These are phyloP conservation scores for Musa acuminata DNA, from an alignment of 176 grass and related monocot species.

Conservation along the genomic window DNA sequence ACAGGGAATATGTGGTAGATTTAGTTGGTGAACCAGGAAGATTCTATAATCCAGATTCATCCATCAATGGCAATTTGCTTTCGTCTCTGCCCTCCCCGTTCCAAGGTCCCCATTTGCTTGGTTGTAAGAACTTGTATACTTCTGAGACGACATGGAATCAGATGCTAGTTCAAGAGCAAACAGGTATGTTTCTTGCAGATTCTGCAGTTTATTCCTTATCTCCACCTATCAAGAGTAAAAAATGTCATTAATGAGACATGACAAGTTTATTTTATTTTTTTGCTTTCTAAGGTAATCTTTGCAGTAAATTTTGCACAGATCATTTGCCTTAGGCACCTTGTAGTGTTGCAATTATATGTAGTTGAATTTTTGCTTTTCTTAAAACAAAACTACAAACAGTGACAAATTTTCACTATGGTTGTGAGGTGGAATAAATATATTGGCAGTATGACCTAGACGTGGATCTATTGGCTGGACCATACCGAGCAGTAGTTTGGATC, in stretches of 20 bases:
- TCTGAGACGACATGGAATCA: slow-evolving; percentile 28
- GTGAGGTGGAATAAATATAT: too few species aligned
- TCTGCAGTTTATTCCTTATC: not conserved
- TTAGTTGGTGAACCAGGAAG: slow-evolving; percentile 61
- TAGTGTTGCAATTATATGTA: too few species aligned
- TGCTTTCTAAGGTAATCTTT: too few species aligned
- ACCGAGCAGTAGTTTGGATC: too few species aligned
- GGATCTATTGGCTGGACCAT: too few species aligned
- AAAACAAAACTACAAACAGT: too few species aligned
- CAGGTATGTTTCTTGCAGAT: slow-evolving; percentile 13
- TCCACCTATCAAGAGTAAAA: not conserved
- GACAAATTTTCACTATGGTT: too few species aligned
- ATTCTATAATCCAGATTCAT: slow-evolving; percentile 61
- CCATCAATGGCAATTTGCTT: slow-evolving; percentile 72
- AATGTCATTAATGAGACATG: not conserved
- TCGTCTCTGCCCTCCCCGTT: slow-evolving; percentile 67
- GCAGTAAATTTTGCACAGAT: too few species aligned
- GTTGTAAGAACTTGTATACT: slow-evolving; percentile 29
- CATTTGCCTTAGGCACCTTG: too few species aligned
- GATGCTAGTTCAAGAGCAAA: slow-evolving; percentile 15
- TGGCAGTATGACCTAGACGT: too few species aligned
- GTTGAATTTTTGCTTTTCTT: too few species aligned
- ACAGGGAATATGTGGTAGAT: slow-evolving; percentile 81
- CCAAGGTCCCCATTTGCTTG: slow-evolving; percentile 35
- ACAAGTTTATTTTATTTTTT: not conserved